These are phyloP conservation scores for Barnettozyma botsteinii DNA, from an alignment of 805 yeast species.

Conservation along the genomic window DNA sequence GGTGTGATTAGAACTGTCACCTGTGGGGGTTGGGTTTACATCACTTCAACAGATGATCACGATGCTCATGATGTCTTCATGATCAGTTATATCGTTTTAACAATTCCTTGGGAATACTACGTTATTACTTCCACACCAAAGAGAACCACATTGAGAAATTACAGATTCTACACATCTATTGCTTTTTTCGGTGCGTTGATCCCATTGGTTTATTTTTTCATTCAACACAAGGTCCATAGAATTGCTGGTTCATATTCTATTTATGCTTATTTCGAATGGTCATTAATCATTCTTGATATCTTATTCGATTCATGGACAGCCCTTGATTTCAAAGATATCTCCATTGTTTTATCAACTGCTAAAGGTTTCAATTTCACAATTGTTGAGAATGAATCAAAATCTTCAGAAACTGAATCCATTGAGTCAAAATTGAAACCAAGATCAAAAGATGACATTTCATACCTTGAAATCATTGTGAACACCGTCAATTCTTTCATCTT, in stretches of 20 bases:
- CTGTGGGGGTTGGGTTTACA: conserved; percentile 98
- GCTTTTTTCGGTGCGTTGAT: conserved; percentile 67
- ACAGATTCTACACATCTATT: conserved; percentile 45
- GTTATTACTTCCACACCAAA: conserved; percentile 51
- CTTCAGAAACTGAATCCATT: background rate
- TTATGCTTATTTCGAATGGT: conserved; percentile 95
- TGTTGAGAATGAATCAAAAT: conserved; percentile 8
- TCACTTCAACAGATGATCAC: conserved; percentile 95
- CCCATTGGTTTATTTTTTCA: conserved; percentile 83
- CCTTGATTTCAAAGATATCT: conserved; percentile 61
- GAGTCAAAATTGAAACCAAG: conserved; percentile 16
- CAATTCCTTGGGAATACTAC: conserved; percentile 84
- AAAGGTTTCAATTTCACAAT: conserved; percentile 17
- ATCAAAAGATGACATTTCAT: conserved; percentile 23
- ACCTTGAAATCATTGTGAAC: conserved; percentile 37
- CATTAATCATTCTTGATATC: conserved; percentile 74
- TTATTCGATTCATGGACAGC: conserved; percentile 79
- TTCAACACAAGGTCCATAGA: conserved; percentile 86
- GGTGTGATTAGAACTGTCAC: conserved; percentile 90
- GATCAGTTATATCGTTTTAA: conserved; percentile 83
- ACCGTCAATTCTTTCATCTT: conserved; percentile 65
- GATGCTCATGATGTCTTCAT: conserved; percentile 94
- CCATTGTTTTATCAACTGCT: conserved; percentile 31
- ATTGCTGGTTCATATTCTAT: conserved; percentile 92
- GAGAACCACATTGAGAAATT: conserved; percentile 41